A percentile compares a stretch with the other conserved stretches of the same genome.
Conservation (phyloP, 441 rosid genomes). For the Adansonia rubrostipa region DNA sequence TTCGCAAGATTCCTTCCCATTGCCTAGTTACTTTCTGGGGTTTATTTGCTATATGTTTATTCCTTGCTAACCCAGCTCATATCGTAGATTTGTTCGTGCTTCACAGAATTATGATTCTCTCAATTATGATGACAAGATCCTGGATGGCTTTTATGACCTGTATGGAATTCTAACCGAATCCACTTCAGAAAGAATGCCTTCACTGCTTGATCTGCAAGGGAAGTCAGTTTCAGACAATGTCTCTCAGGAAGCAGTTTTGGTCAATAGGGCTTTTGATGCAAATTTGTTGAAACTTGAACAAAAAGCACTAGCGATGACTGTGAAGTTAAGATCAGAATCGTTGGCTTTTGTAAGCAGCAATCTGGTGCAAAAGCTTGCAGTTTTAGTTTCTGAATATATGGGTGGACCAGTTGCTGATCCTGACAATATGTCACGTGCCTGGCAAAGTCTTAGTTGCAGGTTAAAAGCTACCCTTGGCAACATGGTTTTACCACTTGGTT, state of each 20-base stretch:
- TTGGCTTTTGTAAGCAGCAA: slow-evolving; percentile 45
- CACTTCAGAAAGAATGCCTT: slow-evolving; percentile 77
- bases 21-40: slow-evolving; percentile 22
- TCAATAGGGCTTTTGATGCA: slow-evolving; percentile 84
- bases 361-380: slow-evolving; percentile 69
- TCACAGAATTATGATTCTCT: slow-evolving; percentile 94
- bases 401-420: slow-evolving; percentile 94
- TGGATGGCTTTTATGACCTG: slow-evolving; percentile 94
- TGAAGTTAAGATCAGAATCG: slow-evolving; percentile 57
- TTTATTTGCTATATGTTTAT: slow-evolving; percentile 36
- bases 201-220: slow-evolving; percentile 90
- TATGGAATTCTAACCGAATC: slow-evolving; percentile 70
- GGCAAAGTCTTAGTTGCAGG: slow-evolving; percentile 76
- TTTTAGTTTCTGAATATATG: slow-evolving; percentile 86
- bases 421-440: slow-evolving; percentile 67
- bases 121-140: slow-evolving; percentile 91
- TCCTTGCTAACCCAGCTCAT: slow-evolving; percentile 61
- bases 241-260: slow-evolving; percentile 90
- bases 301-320: slow-evolving; percentile 65
- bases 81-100: slow-evolving; percentile 68
- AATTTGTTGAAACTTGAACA: slow-evolving; percentile 78
- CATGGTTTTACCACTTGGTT: slow-evolving; percentile 97
- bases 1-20: slow-evolving; percentile 8
- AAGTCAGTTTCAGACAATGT: slow-evolving; percentile 60
- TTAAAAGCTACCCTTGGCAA: slow-evolving; percentile 89